phyloP scores from a whole-genome alignment of 192 early-diverging fungal species.

The Entomortierella beljakovae region DNA sequence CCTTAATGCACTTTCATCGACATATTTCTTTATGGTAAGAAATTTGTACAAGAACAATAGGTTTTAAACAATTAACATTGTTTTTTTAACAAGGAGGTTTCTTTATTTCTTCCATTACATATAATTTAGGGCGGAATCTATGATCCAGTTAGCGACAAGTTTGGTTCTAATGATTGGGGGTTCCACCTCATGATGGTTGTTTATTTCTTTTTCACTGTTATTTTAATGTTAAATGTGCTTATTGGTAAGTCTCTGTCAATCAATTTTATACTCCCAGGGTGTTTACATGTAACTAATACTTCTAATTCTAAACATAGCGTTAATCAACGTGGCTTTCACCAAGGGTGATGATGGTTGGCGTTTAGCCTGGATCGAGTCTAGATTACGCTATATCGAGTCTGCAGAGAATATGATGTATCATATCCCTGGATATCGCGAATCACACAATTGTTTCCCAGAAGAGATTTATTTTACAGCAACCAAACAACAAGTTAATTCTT shows the following conservation, averaged over 20 bases:
- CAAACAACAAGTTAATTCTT: too few relatives aligned
- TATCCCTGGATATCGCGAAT: conserved; percentile 28
- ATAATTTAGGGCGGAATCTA: conserved; percentile 25
- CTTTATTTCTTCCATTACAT: too few relatives aligned
- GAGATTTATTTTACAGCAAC: conserved; percentile 34
- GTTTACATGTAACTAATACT: too few relatives aligned
- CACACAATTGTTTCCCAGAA: conserved; percentile 15
- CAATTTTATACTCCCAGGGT: too few relatives aligned
- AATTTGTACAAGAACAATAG: too few relatives aligned
- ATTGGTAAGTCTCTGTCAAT: too few relatives aligned
- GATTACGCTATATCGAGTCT: conserved; percentile 28
- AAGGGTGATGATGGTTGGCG: conserved; percentile 38
- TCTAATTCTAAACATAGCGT: conserved; percentile 2
- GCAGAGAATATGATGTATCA: conserved; percentile 43
- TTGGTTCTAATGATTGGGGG: conserved; percentile 7
- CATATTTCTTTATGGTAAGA: conserved; percentile 39
- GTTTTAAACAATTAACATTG: too few relatives aligned
- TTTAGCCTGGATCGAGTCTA: conserved; percentile 23
- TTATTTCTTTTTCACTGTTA: conserved; percentile 31
- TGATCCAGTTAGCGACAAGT: conserved; percentile 7
- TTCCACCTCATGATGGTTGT: conserved; percentile 32
- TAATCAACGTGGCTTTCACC: conserved; percentile 31
- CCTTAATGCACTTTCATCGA: conserved; percentile 17
- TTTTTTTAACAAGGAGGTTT: too few relatives aligned
- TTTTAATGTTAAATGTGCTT: conserved; percentile 29